These are phyloP conservation scores for Eryngium alpinum DNA, from an alignment of 140 eudicot genomes.

Conservation along the genomic window DNA sequence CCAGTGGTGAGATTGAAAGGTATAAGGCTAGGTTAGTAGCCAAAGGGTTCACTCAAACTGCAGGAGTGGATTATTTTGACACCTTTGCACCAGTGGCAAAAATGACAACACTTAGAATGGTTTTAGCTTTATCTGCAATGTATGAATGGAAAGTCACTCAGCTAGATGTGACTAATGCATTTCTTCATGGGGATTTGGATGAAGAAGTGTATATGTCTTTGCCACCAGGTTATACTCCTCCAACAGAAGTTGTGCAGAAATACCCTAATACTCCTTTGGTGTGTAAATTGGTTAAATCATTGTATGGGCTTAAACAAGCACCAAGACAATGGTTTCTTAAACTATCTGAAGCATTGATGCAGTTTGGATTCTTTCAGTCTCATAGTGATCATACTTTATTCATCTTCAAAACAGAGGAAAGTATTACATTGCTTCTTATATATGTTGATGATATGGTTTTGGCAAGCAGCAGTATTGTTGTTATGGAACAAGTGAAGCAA, in stretches of 20 bases:
- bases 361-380: neutral
- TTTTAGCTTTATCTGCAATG: neutral
- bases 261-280: neutral
- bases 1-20: neutral
- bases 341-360: neutral
- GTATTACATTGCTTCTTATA: too few species aligned
- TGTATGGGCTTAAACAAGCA: neutral
- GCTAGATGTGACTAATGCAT: neutral
- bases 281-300: neutral
- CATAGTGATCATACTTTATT: neutral
- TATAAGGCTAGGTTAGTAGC: neutral
- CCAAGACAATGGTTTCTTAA: neutral
- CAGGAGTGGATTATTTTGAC: neutral
- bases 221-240: neutral
- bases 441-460: too few species aligned
- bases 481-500: neutral
- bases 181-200: neutral
- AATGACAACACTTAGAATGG: neutral
- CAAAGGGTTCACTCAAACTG: neutral
- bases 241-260: rapidly evolving
- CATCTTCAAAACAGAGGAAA: neutral
- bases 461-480: neutral
- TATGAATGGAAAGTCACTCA: neutral
- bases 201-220: neutral
- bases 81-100: neutral